Conservation (phyloP, 805 yeast species). For the Kluyveromyces aestuarii region DNA sequence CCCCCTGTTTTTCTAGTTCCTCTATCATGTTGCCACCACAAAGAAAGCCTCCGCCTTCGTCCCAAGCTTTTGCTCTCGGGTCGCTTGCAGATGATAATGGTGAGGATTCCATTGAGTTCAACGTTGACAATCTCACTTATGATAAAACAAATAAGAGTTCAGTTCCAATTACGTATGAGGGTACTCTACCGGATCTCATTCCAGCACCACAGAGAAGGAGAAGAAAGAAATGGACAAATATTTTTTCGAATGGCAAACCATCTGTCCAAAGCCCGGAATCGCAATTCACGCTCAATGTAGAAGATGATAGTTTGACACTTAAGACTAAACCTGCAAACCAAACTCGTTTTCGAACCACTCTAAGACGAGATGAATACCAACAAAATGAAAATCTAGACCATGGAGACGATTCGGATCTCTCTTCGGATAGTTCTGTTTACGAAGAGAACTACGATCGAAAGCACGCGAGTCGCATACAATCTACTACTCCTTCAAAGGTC, state of each 20-base stretch:
- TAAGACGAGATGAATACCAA: slow-evolving; percentile 15
- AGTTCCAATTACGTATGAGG: slow-evolving; percentile 13
- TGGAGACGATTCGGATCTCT: background rate
- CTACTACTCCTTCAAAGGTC: background rate
- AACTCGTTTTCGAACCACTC: slow-evolving; percentile 19
- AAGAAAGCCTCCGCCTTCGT: background rate
- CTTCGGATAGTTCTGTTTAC: background rate
- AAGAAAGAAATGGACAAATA: slow-evolving; percentile 5
- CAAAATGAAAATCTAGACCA: background rate
- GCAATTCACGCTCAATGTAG: background rate
- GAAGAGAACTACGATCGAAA: background rate
- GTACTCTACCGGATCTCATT: slow-evolving; percentile 21
- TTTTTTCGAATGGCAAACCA: background rate
- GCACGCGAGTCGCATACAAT: background rate
- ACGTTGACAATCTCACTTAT: slow-evolving; percentile 5
- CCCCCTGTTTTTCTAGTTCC: background rate
- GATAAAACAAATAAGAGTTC: slow-evolving; percentile 4
- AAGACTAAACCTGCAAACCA: slow-evolving; percentile 1
- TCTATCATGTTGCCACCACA: background rate
- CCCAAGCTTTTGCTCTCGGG: background rate
- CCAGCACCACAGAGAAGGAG: slow-evolving; percentile 16
- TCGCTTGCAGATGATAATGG: background rate
- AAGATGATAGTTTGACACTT: background rate
- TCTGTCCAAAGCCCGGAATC: background rate
- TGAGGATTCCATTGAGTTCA: background rate